A percentile compares a stretch with the other conserved stretches of the same genome.
phyloP scores from a whole-genome alignment of 257 asterid species.

The Thymus quinquecostatus region DNA sequence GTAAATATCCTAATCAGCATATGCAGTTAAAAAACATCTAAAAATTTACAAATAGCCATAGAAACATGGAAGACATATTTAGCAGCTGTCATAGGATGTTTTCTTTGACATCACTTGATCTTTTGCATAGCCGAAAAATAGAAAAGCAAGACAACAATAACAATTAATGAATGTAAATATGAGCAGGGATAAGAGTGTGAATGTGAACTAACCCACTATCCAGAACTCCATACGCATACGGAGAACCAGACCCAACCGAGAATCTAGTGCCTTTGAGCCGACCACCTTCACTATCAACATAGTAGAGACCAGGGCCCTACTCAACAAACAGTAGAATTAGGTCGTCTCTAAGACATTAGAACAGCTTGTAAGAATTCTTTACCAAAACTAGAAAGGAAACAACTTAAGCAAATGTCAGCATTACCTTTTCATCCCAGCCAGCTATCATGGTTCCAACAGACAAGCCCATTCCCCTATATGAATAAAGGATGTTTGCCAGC shows the following conservation, averaged over 20 bases:
- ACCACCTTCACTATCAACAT: conserved; percentile 98
- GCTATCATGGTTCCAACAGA: conserved; percentile 83
- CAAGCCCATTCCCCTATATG: conserved; percentile 85
- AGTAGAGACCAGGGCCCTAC: conserved; percentile 94
- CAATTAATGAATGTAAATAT: neutral
- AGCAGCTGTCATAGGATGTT: neutral
- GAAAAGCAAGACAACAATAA: neutral
- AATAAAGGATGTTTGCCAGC: conserved; percentile 87
- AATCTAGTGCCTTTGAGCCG: conserved; percentile 90
- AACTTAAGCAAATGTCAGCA: neutral
- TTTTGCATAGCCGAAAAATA: neutral
- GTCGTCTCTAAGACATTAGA: neutral
- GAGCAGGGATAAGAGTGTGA: neutral
- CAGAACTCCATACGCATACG: conserved; percentile 93
- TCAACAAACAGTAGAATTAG: conserved; percentile 28
- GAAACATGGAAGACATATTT: neutral
- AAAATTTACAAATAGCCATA: neutral
- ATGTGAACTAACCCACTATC: conserved; percentile 76
- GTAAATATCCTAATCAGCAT: neutral
- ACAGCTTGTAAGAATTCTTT: conserved; percentile 3
- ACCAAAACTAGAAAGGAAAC: neutral
- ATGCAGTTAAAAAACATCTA: neutral
- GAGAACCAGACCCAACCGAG: conserved; percentile 99
- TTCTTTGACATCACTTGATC: neutral
- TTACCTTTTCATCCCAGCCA: conserved; percentile 98